Base-by-base conservation (phyloP, 495 filamentous ascomycete genomes). In the Penicillium pulvis region DNA sequence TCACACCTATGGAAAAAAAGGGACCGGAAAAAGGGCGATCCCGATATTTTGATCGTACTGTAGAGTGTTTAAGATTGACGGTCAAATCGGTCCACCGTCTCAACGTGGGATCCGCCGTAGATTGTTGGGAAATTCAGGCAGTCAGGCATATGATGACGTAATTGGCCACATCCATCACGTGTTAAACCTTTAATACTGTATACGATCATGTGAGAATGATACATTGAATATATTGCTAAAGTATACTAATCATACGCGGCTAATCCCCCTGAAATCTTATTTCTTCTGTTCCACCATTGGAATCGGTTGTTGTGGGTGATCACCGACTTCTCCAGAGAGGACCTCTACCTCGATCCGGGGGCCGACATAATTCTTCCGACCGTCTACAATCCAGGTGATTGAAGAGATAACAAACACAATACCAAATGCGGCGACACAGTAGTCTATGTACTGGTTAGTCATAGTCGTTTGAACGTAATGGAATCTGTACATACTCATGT, bases 311-410 rank as follows among this genome's bases (percentile, higher is more conserved):
- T 65, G 64, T 10, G 57, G 42, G 6, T 63, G 52, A 31, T 52
- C 49, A 14, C 53, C 67, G 39, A 39, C 60, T 55, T 70, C 51
- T 47, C 67, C 67, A 28, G 65, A 43, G 14, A 84, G 39, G 8
- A 74, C 68, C 33, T 81, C 78, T 1, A 82, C 63, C 56, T 85
- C 77, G 14, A 84, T 65, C 2, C 79, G 72, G 0, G 88, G 88
- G 1, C 87, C 88, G 4, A 73, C 81, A 68, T 84, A 91, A 64
- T 90, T 87, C 75, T 85, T 89, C 23, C 85, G 78, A 8, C 89
- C 89, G 57, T 89, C 88, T n/a, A 89, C 75, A 58, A 89, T 70
- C 87, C 89, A 92, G 57, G 87, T 86, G 24, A 88, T 62, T 0
- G 77, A 69, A 24, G 85, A 85, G 41, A 92, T 82, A 6, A 89